phyloP scores from a whole-genome alignment of 768 basidiomycete species.

The Rhodotorula toruloides region DNA sequence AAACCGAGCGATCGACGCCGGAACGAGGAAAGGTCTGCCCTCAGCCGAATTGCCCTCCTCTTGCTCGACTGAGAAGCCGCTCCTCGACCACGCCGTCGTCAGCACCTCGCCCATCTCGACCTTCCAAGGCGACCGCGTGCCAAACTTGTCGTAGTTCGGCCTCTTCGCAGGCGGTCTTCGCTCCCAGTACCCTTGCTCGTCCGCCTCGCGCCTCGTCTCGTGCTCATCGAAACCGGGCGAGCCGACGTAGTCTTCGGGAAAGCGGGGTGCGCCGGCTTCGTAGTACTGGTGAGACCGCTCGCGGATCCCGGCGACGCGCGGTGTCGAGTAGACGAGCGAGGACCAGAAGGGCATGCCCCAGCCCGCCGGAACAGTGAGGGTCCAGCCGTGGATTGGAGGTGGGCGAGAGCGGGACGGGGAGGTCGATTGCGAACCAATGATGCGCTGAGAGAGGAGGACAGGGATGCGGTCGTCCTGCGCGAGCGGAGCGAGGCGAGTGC shows the following conservation, averaged over 20 bases:
- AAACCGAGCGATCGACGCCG: background rate
- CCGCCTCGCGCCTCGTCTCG: slow-evolving; percentile 52
- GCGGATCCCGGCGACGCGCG: slow-evolving; percentile 75
- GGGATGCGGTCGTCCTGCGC: slow-evolving; percentile 79
- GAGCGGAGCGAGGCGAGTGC: slow-evolving; percentile 61
- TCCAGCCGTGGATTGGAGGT: slow-evolving; percentile 69
- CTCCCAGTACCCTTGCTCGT: slow-evolving; percentile 64
- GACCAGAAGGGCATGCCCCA: slow-evolving; percentile 87
- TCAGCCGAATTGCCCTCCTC: slow-evolving; percentile 9
- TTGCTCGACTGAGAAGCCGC: background rate
- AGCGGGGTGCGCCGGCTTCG: slow-evolving; percentile 68
- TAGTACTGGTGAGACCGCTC: slow-evolving; percentile 75
- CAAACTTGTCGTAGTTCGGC: slow-evolving; percentile 62
- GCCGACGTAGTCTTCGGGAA: slow-evolving; percentile 74
- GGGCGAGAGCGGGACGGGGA: slow-evolving; percentile 15
- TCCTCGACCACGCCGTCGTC: slow-evolving; percentile 40
- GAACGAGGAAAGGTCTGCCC: slow-evolving; percentile 6
- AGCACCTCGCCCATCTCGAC: slow-evolving; percentile 42
- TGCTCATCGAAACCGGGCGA: slow-evolving; percentile 56
- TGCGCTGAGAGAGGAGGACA: slow-evolving; percentile 73
- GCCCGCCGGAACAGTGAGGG: slow-evolving; percentile 73
- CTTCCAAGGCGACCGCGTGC: slow-evolving; percentile 46
- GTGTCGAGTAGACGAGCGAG: slow-evolving; percentile 75
- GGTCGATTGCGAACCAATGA: slow-evolving; percentile 46
- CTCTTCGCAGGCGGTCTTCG: slow-evolving; percentile 83